A percentile compares a stretch with the other conserved stretches of the same genome.
phyloP scores from a whole-genome alignment of 164 flowering plant species.

The Chimonanthus salicifolius region DNA sequence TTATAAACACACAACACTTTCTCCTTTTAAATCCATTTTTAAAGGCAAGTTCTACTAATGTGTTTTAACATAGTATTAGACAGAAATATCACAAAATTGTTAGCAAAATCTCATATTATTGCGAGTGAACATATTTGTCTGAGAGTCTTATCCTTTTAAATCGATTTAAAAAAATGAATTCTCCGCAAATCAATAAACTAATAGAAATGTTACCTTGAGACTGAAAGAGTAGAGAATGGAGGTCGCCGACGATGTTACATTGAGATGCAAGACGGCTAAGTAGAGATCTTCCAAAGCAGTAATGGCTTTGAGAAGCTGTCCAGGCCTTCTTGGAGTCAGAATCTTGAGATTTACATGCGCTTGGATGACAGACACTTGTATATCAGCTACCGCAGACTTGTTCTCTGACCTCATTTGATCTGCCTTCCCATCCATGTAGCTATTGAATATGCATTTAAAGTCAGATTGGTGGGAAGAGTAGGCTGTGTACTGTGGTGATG shows the following conservation, averaged over 20 bases:
- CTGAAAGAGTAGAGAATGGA: constrained; percentile 51
- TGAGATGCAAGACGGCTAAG: constrained; percentile 52
- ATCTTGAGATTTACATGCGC: constrained; percentile 53
- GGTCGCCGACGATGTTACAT: constrained; percentile 33
- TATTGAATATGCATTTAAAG: constrained; percentile 2
- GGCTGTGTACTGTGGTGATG: constrained; percentile 21
- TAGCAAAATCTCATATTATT: no score
- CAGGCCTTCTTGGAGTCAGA: constrained; percentile 32
- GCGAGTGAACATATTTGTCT: no score
- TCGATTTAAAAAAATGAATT: no score
- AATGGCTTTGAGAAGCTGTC: constrained; percentile 40
- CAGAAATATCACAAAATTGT: no score
- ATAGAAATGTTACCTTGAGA: constrained; percentile 29
- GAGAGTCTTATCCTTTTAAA: no score
- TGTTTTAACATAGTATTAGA: no score
- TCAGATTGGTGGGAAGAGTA: constrained; percentile 6
- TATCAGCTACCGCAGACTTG: constrained; percentile 28
- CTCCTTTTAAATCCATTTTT: no score
- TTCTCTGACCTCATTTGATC: constrained; percentile 16
- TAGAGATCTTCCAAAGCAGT: constrained; percentile 48
- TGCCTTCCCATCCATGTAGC: background rate
- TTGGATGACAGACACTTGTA: constrained; percentile 41
- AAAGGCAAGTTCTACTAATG: no score
- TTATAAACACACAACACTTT: no score
- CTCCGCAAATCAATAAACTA: no score